Conservation (phyloP, 2,329 filamentous ascomycete species). For the Nakataea oryzae region DNA sequence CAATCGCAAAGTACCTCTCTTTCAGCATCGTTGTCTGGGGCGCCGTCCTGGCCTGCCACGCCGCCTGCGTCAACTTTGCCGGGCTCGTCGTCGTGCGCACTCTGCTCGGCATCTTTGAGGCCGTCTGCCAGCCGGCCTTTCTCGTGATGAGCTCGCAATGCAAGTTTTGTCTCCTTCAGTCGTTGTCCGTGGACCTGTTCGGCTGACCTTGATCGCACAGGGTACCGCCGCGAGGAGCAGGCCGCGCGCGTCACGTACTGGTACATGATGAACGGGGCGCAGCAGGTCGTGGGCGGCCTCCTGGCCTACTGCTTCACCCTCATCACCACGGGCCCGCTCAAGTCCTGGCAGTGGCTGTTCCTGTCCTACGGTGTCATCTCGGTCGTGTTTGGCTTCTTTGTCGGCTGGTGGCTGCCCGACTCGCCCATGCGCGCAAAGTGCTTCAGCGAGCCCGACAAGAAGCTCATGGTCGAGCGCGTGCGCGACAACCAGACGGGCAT, state of each 20-base stretch:
- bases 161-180: no score
- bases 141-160: no score
- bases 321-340: constrained; percentile 40
- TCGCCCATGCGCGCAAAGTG: constrained; percentile 63
- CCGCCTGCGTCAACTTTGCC: constrained; percentile 49
- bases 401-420: constrained; percentile 55
- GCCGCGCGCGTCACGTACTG: constrained; percentile 57
- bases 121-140: constrained; percentile 58
- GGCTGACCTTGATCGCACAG: constrained; percentile 59
- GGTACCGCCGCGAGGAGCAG: constrained; percentile 63
- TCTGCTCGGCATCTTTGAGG: constrained; percentile 61
- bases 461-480: constrained; percentile 50
- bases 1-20: constrained; percentile 56
- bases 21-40: constrained; percentile 58
- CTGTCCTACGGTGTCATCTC: constrained; percentile 54
- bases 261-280: constrained; percentile 70
- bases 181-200: no score
- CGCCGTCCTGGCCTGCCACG: constrained; percentile 45
- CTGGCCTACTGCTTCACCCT: constrained; percentile 54
- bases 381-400: constrained; percentile 54
- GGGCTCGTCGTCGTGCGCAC: constrained; percentile 51
- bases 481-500: constrained; percentile 51
- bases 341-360: constrained; percentile 61
- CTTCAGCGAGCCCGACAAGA: constrained; percentile 56
- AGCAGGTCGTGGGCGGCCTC: constrained; percentile 63